Percentiles rank a stretch among this genome's conserved stretches.
Conservation (phyloP, 2,329 filamentous ascomycete genomes). For the Trichoderma sp. region DNA sequence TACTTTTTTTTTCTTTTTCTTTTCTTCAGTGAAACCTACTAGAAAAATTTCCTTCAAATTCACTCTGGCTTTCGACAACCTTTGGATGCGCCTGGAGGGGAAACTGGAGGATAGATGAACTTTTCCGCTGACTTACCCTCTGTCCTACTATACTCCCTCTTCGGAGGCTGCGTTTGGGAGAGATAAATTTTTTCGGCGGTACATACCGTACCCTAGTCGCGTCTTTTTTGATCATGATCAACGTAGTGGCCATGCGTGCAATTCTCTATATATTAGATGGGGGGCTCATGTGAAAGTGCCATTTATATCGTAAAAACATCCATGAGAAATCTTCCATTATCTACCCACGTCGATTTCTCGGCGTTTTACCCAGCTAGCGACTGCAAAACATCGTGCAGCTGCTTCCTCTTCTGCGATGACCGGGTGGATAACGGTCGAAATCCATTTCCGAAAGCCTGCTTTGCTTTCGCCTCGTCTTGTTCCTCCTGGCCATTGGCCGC, state of each 20-base stretch:
- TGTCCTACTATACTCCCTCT: constrained; percentile 43
- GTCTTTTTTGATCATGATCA: not conserved
- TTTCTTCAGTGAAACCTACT: constrained; percentile 44
- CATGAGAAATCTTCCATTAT: not conserved
- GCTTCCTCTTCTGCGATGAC: constrained; percentile 37
- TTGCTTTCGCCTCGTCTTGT: not conserved
- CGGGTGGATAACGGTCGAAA: constrained; percentile 27
- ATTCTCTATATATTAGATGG: not conserved
- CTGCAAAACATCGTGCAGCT: constrained; percentile 38
- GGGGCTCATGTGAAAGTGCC: not conserved
- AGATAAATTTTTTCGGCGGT: constrained; percentile 39
- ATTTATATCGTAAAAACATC: not conserved
- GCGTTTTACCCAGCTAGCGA: constrained; percentile 29
- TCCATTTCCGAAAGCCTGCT: not conserved
- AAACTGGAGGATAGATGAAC: constrained; percentile 68
- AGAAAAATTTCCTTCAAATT: constrained; percentile 62
- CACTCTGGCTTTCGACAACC: constrained; percentile 63
- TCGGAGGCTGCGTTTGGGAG: constrained; percentile 35
- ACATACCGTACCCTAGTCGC: constrained; percentile 32
- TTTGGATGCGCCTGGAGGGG: constrained; percentile 63
- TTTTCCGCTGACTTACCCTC: constrained; percentile 52
- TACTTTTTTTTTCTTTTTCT: constrained; percentile 32
- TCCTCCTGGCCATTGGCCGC: not conserved
- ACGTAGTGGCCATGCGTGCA: not conserved
- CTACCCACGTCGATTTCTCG: not conserved